Base-by-base conservation (phyloP, 768 basidiomycete genomes). In the Pseudohyphozyma bogoriensis region DNA sequence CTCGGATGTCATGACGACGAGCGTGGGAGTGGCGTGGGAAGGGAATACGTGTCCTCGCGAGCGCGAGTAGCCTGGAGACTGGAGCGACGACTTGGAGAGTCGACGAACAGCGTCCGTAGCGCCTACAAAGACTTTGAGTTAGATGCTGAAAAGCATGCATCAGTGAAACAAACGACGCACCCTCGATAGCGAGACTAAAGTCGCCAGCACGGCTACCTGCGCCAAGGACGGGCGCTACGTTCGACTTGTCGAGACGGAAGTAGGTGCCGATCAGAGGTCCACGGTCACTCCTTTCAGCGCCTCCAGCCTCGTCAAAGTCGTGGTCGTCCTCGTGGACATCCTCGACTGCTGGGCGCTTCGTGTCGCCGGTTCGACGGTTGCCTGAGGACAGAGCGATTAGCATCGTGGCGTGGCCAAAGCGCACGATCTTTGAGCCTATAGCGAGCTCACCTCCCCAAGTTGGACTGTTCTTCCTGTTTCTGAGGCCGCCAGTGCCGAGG, bases 391-490 rank as follows among this genome's bases (percentile, higher is more conserved):
- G 29, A 50, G 6, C 24, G 3, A n/a, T n/a, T n/a, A n/a, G n/a
- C n/a, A n/a, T n/a, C n/a, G n/a, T n/a, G n/a, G n/a, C n/a, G n/a
- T n/a, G n/a, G n/a, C n/a, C n/a, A n/a, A n/a, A n/a, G n/a, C n/a
- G n/a, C n/a, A n/a, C n/a, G n/a, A n/a, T n/a, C n/a, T n/a, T n/a
- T n/a, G n/a, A n/a, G n/a, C n/a, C n/a, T n/a, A n/a, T n/a, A 32
- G 8, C 13, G 18, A n/a, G 13, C 56, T 36, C 13, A 39, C 63
- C 64, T 18, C 65, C 65, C 58, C 58, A 66, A 13, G 59, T 60
- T 2, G 65, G 61, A n/a, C 55, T 57, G 36, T 66, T 47, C 58
- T 66, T 66, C 35, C 65, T 55, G 33, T 66, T 58, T 4, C 65
- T 26, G 11, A 66, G 36, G 7, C 58, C 60, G 20, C 65, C 65